These are phyloP conservation scores for Ramaria rubella DNA, from an alignment of 768 basidiomycete species.

Conservation along the genomic window DNA sequence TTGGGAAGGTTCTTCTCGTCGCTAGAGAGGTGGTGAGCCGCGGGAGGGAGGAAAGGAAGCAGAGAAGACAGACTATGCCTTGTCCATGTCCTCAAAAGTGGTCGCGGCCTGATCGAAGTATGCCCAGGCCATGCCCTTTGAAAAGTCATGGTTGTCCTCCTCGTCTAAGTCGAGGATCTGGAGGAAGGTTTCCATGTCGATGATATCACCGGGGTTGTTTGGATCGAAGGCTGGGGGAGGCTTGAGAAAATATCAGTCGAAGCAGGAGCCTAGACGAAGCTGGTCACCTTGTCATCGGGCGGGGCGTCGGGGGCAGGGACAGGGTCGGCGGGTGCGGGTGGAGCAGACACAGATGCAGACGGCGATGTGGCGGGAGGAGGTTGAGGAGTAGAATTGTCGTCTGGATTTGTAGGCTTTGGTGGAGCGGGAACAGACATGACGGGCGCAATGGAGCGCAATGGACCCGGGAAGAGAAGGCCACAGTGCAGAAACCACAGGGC, in stretches of 20 bases:
- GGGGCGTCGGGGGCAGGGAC: not conserved
- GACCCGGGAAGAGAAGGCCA: too few relatives aligned
- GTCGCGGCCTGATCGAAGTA: slow-evolving; percentile 75
- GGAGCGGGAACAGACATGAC: too few relatives aligned
- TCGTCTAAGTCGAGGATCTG: slow-evolving; percentile 94
- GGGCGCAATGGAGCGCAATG: too few relatives aligned
- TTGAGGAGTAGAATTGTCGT: too few relatives aligned
- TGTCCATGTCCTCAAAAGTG: slow-evolving; percentile 76
- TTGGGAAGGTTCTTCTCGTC: slow-evolving; percentile 48
- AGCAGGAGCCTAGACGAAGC: not conserved
- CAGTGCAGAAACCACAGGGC: too few relatives aligned
- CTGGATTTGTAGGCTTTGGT: too few relatives aligned
- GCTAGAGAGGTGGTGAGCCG: slow-evolving; percentile 32
- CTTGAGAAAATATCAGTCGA: not conserved
- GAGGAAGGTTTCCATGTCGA: slow-evolving; percentile 74
- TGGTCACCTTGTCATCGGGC: not conserved
- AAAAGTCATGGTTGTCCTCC: slow-evolving; percentile 71
- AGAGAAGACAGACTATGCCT: slow-evolving; percentile 56
- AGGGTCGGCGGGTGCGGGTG: not conserved
- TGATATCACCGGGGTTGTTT: slow-evolving; percentile 26
- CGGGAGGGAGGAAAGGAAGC: slow-evolving; percentile 6
- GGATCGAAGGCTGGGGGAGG: not conserved
- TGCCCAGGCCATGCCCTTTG: slow-evolving; percentile 64
- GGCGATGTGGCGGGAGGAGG: not conserved
- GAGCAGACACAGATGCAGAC: not conserved